A percentile compares a stretch with the other conserved stretches of the same genome.
Evolutionary conservation across 495 filamentous ascomycete species (phyloP).

Genomic region (Paragyromitra xinjiangensis): DNA sequence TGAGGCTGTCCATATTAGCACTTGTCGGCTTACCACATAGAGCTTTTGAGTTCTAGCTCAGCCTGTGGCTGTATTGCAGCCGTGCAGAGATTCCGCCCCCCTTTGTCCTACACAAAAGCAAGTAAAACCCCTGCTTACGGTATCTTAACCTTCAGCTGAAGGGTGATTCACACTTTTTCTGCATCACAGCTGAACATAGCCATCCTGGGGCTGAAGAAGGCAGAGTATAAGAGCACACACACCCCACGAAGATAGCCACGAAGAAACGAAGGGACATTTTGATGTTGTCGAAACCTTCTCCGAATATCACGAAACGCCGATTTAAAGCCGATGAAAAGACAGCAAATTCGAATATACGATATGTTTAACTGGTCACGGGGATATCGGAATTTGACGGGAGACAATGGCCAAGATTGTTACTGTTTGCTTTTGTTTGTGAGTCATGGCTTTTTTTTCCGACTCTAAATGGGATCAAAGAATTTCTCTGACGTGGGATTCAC

Average conservation of each 20-base stretch:
- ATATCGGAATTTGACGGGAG: neutral
- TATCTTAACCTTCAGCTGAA: slow-evolving; percentile 16
- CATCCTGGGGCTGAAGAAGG: slow-evolving; percentile 17
- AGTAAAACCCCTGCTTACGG: slow-evolving; percentile 9
- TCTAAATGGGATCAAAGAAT: slow-evolving; percentile 22
- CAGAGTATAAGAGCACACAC: slow-evolving; percentile 43
- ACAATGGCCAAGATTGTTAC: neutral
- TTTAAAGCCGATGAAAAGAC: slow-evolving; percentile 7
- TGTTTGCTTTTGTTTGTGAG: slow-evolving; percentile 42
- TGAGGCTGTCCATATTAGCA: neutral
- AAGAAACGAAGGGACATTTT: slow-evolving; percentile 27
- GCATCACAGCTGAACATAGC: slow-evolving; percentile 28
- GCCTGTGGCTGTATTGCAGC: slow-evolving; percentile 20
- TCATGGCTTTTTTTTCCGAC: slow-evolving; percentile 28
- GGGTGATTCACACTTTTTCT: slow-evolving; percentile 26
- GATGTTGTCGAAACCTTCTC: neutral
- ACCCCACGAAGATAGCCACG: slow-evolving; percentile 37
- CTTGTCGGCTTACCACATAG: neutral
- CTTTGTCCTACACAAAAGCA: slow-evolving; percentile 33
- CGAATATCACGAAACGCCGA: slow-evolving; percentile 3
- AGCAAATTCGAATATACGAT: neutral
- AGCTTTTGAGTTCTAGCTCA: neutral
- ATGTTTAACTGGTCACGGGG: neutral
- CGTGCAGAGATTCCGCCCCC: neutral
- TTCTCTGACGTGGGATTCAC: slow-evolving; percentile 35